These are phyloP conservation scores for Candida nitratophila DNA, from an alignment of 805 yeast genomes.

Conservation along the genomic window DNA sequence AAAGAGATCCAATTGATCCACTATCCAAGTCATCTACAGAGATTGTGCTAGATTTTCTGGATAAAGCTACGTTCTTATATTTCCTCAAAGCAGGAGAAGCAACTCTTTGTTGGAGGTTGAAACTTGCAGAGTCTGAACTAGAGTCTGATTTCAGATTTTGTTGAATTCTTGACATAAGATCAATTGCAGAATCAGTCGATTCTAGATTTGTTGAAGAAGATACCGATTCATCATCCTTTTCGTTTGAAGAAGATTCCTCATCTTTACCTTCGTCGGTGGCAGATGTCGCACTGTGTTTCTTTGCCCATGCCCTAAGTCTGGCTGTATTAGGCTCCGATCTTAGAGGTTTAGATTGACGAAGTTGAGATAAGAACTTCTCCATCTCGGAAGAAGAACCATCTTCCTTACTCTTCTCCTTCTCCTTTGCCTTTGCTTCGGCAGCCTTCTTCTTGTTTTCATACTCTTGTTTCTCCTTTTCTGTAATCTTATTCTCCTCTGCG, in stretches of 20 bases:
- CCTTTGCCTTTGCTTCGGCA: constrained; percentile 32
- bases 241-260: neutral
- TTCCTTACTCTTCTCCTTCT: constrained; percentile 19
- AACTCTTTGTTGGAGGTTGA: neutral
- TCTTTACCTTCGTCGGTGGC: neutral
- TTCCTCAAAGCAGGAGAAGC: neutral
- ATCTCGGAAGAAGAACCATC: constrained; percentile 40
- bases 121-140: neutral
- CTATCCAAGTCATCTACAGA: neutral
- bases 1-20: neutral
- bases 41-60: neutral
- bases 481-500: constrained; percentile 64
- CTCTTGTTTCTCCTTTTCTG: constrained; percentile 76
- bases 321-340: constrained; percentile 76
- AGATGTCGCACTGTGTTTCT: constrained; percentile 36
- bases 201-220: neutral
- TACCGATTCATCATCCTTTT: neutral
- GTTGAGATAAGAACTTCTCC: constrained; percentile 80
- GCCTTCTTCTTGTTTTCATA: constrained; percentile 70
- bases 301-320: constrained; percentile 69
- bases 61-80: neutral
- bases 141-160: neutral
- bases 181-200: neutral
- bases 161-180: neutral
- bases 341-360: constrained; percentile 79